Evolutionary conservation across 2,329 filamentous ascomycete species (phyloP).

Genomic region (Phialophora chinensis): DNA sequence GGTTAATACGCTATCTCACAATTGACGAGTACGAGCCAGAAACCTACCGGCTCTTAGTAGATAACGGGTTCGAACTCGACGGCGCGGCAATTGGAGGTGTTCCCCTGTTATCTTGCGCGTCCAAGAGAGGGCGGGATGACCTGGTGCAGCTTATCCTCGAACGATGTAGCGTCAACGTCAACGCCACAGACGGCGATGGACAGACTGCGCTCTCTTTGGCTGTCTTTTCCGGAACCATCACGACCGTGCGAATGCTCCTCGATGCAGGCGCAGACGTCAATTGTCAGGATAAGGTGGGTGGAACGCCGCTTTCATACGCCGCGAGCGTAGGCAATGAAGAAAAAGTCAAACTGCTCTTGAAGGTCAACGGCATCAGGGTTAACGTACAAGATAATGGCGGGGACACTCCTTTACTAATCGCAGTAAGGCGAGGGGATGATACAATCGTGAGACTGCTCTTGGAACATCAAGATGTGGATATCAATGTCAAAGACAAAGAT

Average conservation of each 20-base stretch:
- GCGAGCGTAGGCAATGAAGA: background rate
- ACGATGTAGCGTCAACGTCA: background rate
- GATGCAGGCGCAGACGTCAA: background rate
- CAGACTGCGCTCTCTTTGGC: background rate
- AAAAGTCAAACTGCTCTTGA: background rate
- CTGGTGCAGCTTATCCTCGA: background rate
- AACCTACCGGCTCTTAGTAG: background rate
- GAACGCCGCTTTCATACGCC: background rate
- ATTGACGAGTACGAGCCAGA: background rate
- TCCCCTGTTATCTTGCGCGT: background rate
- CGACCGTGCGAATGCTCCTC: background rate
- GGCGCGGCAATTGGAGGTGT: background rate
- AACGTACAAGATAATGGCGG: background rate
- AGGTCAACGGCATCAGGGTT: background rate
- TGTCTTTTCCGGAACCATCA: background rate
- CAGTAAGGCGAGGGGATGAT: background rate
- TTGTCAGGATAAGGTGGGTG: background rate
- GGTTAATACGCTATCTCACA: background rate
- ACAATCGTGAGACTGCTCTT: background rate
- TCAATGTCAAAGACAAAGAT: background rate
- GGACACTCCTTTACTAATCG: background rate
- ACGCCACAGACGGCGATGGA: background rate
- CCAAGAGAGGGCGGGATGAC: background rate
- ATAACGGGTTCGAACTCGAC: background rate
- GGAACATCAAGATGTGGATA: background rate